phyloP scores from a whole-genome alignment of 768 basidiomycete species.

The Suillus discolor region DNA sequence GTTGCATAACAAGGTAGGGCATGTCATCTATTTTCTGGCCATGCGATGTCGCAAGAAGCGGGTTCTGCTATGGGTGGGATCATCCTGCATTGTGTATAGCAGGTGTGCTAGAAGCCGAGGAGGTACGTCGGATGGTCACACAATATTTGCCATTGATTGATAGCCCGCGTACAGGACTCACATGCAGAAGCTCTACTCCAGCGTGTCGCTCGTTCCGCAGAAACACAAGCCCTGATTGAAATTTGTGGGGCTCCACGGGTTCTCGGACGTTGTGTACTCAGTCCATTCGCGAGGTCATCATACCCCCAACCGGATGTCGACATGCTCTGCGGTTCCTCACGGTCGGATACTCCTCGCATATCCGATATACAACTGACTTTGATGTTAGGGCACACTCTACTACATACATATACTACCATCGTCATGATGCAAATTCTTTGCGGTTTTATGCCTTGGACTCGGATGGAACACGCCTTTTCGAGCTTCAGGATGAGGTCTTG shows the following conservation, averaged over 20 bases:
- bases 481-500: constrained; percentile 24
- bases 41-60: constrained; percentile 43
- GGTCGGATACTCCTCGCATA: constrained; percentile 14
- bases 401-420: constrained; percentile 51
- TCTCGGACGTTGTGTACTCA: constrained; percentile 31
- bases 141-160: constrained; percentile 2
- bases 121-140: constrained; percentile 30
- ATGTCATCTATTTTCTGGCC: constrained; percentile 61
- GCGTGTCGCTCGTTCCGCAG: constrained; percentile 17
- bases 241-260: constrained; percentile 28
- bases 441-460: constrained; percentile 64
- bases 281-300: constrained; percentile 10
- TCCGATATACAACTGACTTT: constrained; percentile 11
- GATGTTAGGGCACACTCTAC: constrained; percentile 18
- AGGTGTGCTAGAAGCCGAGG: constrained; percentile 43
- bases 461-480: constrained; percentile 27
- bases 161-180: constrained; percentile 16
- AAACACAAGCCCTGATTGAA: constrained; percentile 19
- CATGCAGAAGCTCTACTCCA: constrained; percentile 19
- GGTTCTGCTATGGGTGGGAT: constrained; percentile 64
- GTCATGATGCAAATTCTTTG: constrained; percentile 55
- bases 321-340: constrained; percentile 28
- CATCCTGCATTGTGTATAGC: constrained; percentile 50
- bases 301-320: constrained; percentile 33
- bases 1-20: not conserved